Evolutionary conservation across 2,329 filamentous ascomycete genomes (phyloP), one percentile per base, ranked within the genome.

Genomic region (Penicillium sp.): DNA sequence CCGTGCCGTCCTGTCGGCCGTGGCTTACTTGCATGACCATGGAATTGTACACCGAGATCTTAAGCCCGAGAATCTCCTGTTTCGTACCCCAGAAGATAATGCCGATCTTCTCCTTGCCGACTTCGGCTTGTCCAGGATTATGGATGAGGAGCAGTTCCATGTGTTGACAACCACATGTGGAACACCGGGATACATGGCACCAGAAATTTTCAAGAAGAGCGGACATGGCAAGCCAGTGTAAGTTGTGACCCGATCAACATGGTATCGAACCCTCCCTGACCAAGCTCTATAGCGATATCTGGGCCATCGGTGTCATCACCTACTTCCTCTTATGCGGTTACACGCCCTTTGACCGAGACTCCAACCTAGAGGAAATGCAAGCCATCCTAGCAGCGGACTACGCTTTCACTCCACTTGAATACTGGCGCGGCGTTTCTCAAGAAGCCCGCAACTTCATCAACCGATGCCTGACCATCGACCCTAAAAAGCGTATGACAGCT

Each of bases 141-240:
- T 99, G 93, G 95, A 99, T 71, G 95, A 98, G 77, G 92, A 97
- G 76, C 91, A 96, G 73, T 98, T 98, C 76, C 95, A 98, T 73
- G 93, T 98, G 29, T 80, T 99, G 61, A 99, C 95, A 11, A 99
- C 95, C 0, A 99, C 95, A 1, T 99, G 95, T 74, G 95, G 95
- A 58, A 99, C 95, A 1, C 95, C 95, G 3, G 95, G 95, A 49
- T 99, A 99, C 78, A 99, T 99, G 95, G 95, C 95, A 2, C 95
- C 95, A 22, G 95, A 99, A 75, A 99, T 99, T 69, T 99, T 99
- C 80, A 96, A 96, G 77, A 99, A 99, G 82, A 93, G 90, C 8
- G 95, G 95, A 26, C 95, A 99, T 74, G 95, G 95, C 62, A 99
- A 98, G 77, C 93, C 95, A 66, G 95, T 99, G 84, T 87, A 81